These are phyloP conservation scores for Tylopilus sp. DNA, from an alignment of 1,284 basidiomycete genomes.

Conservation along the genomic window DNA sequence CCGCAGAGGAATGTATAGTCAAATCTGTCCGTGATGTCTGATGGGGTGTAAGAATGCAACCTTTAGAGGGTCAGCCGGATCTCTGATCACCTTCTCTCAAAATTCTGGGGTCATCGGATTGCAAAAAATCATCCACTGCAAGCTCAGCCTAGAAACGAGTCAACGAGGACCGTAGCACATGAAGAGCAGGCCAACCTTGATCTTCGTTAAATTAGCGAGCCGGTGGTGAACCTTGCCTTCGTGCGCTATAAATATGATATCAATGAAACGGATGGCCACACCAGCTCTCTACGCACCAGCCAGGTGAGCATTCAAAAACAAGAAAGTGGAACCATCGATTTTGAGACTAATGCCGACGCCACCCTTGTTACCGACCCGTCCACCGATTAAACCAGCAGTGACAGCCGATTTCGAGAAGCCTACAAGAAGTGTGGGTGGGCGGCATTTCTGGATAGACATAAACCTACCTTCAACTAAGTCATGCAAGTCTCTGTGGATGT, in stretches of 20 bases:
- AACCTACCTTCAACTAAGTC: constrained; percentile 56
- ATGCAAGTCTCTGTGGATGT: constrained; percentile 63
- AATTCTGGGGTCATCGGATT: constrained; percentile 56
- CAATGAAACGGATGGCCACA: not conserved
- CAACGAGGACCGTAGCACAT: constrained; percentile 4
- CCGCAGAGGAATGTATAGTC: constrained; percentile 81
- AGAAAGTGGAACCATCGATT: constrained; percentile 66
- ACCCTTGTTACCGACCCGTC: constrained; percentile 83
- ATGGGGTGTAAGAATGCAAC: constrained; percentile 2
- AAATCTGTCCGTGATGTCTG: constrained; percentile 78
- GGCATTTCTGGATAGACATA: not conserved
- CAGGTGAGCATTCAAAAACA: constrained; percentile 88
- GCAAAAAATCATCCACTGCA: constrained; percentile 63
- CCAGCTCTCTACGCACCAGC: constrained; percentile 49
- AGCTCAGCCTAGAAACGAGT: constrained; percentile 50
- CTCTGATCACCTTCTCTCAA: constrained; percentile 57
- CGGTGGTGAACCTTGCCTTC: constrained; percentile 67
- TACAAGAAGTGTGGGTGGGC: constrained; percentile 25
- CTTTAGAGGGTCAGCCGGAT: not conserved
- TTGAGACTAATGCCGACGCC: constrained; percentile 81
- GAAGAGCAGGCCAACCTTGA: constrained; percentile 49
- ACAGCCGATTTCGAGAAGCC: constrained; percentile 71
- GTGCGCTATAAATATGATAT: constrained; percentile 52
- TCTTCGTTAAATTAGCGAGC: constrained; percentile 69
- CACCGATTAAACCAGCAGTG: constrained; percentile 82